Evolutionary conservation across 768 basidiomycete genomes (phyloP).

Genomic region (Trametes coccinea): DNA sequence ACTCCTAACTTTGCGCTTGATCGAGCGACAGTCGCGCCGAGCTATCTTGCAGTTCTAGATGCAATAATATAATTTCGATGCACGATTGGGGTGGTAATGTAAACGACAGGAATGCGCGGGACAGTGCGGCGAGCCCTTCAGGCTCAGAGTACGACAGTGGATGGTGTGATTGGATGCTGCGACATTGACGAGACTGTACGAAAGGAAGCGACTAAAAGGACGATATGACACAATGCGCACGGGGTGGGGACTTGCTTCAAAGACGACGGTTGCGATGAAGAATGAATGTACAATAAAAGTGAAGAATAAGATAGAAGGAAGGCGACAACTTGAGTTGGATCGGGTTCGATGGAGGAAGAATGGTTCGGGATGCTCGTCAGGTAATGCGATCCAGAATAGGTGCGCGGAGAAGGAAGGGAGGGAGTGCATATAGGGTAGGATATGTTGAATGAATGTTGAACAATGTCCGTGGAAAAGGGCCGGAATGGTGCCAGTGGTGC

Average conservation of each 20-base stretch:
- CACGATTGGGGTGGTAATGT: slow-evolving; percentile 27
- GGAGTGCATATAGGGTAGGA: slow-evolving; percentile 42
- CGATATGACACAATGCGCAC: slow-evolving; percentile 30
- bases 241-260: slow-evolving; percentile 23
- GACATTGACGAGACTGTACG: slow-evolving; percentile 41
- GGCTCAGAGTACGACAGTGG: slow-evolving; percentile 42
- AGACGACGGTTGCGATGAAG: slow-evolving; percentile 21
- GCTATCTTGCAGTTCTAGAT: neutral
- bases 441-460: slow-evolving; percentile 40
- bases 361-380: slow-evolving; percentile 49
- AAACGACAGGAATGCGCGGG: slow-evolving; percentile 26
- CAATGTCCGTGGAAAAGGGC: slow-evolving; percentile 32
- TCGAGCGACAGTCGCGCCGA: slow-evolving; percentile 6
- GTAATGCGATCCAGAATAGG: slow-evolving; percentile 32
- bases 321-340: slow-evolving; percentile 36
- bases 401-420: slow-evolving; percentile 25
- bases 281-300: slow-evolving; percentile 65
- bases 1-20: neutral
- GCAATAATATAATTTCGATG: slow-evolving; percentile 22
- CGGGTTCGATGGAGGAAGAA: slow-evolving; percentile 36
- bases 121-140: slow-evolving; percentile 30
- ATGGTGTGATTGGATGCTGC: slow-evolving; percentile 44
- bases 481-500: slow-evolving; percentile 30
- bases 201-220: slow-evolving; percentile 25
- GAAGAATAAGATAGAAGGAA: slow-evolving; percentile 84